phyloP scores from a whole-genome alignment of 352 stramenopile genomes.

The Globisporangium canariense region DNA sequence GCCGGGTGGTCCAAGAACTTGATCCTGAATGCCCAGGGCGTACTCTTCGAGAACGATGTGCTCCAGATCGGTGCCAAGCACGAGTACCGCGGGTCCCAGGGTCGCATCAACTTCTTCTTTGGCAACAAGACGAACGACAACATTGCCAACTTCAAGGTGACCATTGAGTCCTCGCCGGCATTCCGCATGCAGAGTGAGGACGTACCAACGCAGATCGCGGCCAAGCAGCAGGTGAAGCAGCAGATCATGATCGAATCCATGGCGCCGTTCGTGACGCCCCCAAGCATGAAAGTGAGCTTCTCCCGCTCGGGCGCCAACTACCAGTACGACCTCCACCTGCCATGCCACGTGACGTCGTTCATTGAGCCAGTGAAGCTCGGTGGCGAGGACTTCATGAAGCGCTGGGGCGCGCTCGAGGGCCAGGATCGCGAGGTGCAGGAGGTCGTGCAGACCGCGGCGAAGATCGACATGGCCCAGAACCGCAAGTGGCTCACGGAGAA shows the following conservation, averaged over 20 bases:
- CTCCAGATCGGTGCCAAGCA: slow-evolving; percentile 96
- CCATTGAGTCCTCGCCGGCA: slow-evolving; percentile 41
- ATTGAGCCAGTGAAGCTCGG: slow-evolving; percentile 91
- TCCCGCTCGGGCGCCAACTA: slow-evolving; percentile 51
- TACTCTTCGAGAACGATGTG: slow-evolving; percentile 90
- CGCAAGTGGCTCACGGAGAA: slow-evolving; percentile 81
- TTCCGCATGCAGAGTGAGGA: slow-evolving; percentile 74
- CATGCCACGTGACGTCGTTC: slow-evolving; percentile 89
- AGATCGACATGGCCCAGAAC: slow-evolving; percentile 84
- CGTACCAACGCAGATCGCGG: slow-evolving; percentile 62
- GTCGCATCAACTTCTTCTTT: slow-evolving; percentile 94
- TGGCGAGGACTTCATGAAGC: slow-evolving; percentile 90
- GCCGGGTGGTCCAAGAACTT: slow-evolving; percentile 81
- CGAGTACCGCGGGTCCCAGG: slow-evolving; percentile 92
- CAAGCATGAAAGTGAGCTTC: slow-evolving; percentile 88
- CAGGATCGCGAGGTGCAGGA: slow-evolving; percentile 92
- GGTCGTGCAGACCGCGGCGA: slow-evolving; percentile 74
- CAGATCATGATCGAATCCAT: slow-evolving; percentile 92
- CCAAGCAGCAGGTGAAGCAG: slow-evolving; percentile 91
- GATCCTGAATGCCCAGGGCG: slow-evolving; percentile 87
- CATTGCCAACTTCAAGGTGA: slow-evolving; percentile 82
- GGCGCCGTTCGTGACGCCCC: slow-evolving; percentile 89
- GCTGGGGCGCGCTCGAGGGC: slow-evolving; percentile 90
- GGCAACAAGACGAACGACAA: slow-evolving; percentile 88
- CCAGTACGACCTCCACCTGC: slow-evolving; percentile 74